phyloP scores from a whole-genome alignment of 495 filamentous ascomycete species.

The Aspergillus mulundensis region DNA sequence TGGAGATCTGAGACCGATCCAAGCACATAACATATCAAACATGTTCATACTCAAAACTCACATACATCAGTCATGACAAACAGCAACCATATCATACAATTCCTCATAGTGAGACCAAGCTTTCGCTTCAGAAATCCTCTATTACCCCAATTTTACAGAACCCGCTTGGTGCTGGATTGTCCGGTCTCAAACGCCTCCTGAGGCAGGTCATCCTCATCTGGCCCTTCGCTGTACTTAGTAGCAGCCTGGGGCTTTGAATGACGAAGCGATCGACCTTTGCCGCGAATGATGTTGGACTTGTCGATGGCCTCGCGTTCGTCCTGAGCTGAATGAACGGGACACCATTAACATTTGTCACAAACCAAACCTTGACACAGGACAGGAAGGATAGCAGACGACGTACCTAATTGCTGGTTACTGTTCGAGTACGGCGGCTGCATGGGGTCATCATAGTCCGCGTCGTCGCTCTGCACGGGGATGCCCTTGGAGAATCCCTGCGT shows the following conservation, averaged over 20 bases:
- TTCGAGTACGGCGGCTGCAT: conserved; percentile 26
- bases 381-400: background rate
- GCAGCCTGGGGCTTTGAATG: conserved; percentile 23
- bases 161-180: background rate
- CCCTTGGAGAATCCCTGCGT: background rate
- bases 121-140: background rate
- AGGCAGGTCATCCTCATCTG: conserved; percentile 28
- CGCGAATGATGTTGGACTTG: conserved; percentile 21
- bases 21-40: background rate
- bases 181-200: background rate
- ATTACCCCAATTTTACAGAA: background rate
- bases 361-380: background rate
- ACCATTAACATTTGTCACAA: background rate
- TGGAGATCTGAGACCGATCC: background rate
- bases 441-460: conserved; percentile 18
- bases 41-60: background rate
- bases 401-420: conserved; percentile 23
- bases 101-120: background rate
- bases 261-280: conserved; percentile 22
- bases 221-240: conserved; percentile 28
- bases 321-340: conserved; percentile 3
- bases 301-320: conserved; percentile 27
- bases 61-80: background rate
- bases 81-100: background rate
- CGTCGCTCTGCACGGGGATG: conserved; percentile 11